Evolutionary conservation across 495 filamentous ascomycete species (phyloP).

Genomic region (Amphirosellinia nigrospora): DNA sequence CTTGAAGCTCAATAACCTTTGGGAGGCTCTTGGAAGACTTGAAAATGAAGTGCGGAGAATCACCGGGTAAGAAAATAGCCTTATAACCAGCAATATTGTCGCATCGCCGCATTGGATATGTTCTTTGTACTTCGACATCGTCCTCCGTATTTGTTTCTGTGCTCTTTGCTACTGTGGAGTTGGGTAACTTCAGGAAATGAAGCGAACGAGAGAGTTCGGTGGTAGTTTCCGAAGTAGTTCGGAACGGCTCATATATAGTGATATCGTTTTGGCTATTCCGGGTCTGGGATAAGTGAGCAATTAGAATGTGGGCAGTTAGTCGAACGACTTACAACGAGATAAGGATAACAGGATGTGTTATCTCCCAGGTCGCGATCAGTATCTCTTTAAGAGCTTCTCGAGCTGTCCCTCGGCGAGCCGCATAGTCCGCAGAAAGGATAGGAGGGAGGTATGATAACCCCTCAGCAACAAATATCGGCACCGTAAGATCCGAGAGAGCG

Average conservation of each 20-base stretch:
- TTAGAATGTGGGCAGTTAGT: not conserved
- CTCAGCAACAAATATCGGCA: constrained; percentile 67
- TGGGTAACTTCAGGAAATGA: constrained; percentile 76
- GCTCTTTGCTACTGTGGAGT: constrained; percentile 64
- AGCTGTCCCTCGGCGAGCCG: constrained; percentile 68
- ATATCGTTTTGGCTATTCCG: constrained; percentile 82
- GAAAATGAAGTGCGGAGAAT: constrained; percentile 77
- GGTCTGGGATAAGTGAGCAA: constrained; percentile 54
- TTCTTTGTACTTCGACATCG: constrained; percentile 47
- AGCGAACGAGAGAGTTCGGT: constrained; percentile 53
- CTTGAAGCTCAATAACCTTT: constrained; percentile 72
- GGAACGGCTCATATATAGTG: constrained; percentile 84
- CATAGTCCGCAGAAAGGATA: constrained; percentile 71
- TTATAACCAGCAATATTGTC: constrained; percentile 74
- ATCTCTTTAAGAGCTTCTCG: constrained; percentile 78
- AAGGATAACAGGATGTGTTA: constrained; percentile 67
- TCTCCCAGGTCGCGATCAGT: constrained; percentile 86
- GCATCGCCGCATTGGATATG: constrained; percentile 64
- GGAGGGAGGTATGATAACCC: constrained; percentile 80
- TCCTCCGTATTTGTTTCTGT: constrained; percentile 46
- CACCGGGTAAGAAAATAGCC: constrained; percentile 79
- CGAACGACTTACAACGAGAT: constrained; percentile 70
- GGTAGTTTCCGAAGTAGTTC: constrained; percentile 43
- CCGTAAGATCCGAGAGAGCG: constrained; percentile 64
- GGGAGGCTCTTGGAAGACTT: constrained; percentile 77